Conservation (phyloP, 2,329 filamentous ascomycete species). For the Neonectria sp. region DNA sequence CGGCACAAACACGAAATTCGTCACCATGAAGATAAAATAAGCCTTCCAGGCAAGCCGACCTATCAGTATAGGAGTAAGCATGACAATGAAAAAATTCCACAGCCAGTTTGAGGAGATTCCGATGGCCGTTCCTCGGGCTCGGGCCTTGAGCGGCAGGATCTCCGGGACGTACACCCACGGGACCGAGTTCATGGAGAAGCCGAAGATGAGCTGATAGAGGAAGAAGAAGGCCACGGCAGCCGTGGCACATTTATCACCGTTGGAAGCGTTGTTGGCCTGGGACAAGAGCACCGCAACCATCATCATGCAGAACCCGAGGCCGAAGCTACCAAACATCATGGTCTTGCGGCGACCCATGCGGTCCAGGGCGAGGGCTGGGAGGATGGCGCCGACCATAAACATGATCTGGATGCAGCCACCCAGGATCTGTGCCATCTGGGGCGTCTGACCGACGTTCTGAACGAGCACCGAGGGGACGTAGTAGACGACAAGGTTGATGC, state of each 20-base stretch:
- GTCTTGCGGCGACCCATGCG: conserved; percentile 57
- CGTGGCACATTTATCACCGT: conserved; percentile 33
- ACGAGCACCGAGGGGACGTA: conserved; percentile 50
- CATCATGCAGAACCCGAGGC: conserved; percentile 40
- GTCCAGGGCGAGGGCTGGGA: conserved; percentile 54
- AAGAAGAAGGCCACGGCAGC: conserved; percentile 36
- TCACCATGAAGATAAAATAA: conserved; percentile 66
- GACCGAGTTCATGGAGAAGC: conserved; percentile 35
- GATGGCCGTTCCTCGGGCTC: conserved; percentile 29
- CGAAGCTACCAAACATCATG: conserved; percentile 59
- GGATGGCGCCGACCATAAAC: conserved; percentile 56
- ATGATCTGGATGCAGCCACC: conserved; percentile 56
- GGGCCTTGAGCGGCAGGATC: conserved; percentile 35
- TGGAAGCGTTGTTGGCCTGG: conserved; percentile 29
- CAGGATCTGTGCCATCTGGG: conserved; percentile 51
- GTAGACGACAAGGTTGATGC: conserved; percentile 63
- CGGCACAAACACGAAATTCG: conserved; percentile 61
- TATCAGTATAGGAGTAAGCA: conserved; percentile 66
- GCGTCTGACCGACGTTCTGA: conserved; percentile 51
- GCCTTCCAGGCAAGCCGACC: conserved; percentile 63
- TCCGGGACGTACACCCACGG: conserved; percentile 38
- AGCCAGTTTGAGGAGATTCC: conserved; percentile 53
- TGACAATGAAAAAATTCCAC: conserved; percentile 60
- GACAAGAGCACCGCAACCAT: conserved; percentile 42
- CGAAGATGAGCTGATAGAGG: conserved; percentile 34